phyloP scores from a whole-genome alignment of 805 yeast species.

The Ogataea pini region DNA sequence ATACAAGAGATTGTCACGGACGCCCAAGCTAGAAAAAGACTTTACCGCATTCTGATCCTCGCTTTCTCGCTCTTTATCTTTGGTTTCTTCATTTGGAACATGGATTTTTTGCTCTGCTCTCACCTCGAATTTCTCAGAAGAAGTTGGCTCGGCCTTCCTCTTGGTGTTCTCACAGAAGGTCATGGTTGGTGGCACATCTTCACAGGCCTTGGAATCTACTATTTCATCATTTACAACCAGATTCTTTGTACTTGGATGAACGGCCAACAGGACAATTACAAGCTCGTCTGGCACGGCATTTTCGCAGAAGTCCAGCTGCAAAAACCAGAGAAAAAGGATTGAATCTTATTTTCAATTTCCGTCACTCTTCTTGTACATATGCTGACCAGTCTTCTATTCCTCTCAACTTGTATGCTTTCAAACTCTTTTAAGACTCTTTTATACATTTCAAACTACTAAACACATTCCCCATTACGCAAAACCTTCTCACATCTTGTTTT shows the following conservation, averaged over 20 bases:
- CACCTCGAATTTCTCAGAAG: slow-evolving; percentile 61
- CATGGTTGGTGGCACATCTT: slow-evolving; percentile 98
- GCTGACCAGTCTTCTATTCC: neutral
- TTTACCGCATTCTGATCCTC: slow-evolving; percentile 30
- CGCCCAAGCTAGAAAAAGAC: slow-evolving; percentile 19
- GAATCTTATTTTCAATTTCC: too few species aligned
- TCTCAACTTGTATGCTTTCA: neutral
- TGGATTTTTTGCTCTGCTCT: slow-evolving; percentile 79
- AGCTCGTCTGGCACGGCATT: slow-evolving; percentile 58
- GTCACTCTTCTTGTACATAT: neutral
- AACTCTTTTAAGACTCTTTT: neutral
- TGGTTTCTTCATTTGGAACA: slow-evolving; percentile 86
- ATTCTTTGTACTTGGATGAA: slow-evolving; percentile 67
- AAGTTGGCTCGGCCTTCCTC: slow-evolving; percentile 66
- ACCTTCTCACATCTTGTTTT: slow-evolving; percentile 3
- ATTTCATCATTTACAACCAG: slow-evolving; percentile 77
- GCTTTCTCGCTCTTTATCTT: slow-evolving; percentile 49
- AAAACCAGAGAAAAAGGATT: slow-evolving; percentile 10
- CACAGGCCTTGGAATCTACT: slow-evolving; percentile 86
- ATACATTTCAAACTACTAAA: neutral
- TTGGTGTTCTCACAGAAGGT: slow-evolving; percentile 83
- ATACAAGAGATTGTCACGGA: slow-evolving; percentile 27
- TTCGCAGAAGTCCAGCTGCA: slow-evolving; percentile 47
- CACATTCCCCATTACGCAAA: slow-evolving; percentile 1
- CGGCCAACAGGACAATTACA: slow-evolving; percentile 56